Percentiles rank a stretch among this genome's conserved stretches.
Evolutionary conservation across 257 asterid genomes (phyloP).

Genomic region (Thymus mandschuricus): DNA sequence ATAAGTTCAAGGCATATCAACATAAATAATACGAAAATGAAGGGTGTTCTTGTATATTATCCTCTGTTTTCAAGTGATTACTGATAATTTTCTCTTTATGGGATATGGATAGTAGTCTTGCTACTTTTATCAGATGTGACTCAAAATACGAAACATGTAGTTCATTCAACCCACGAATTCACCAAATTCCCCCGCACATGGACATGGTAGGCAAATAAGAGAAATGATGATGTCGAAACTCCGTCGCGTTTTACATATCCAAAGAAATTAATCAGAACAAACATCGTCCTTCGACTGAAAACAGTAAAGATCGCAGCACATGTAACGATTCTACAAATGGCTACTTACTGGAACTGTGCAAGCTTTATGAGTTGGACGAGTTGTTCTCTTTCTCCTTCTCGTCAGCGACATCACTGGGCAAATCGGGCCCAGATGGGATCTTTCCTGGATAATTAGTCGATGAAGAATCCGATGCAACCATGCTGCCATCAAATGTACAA

Average conservation of each 20-base stretch:
- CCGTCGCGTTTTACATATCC: conserved; percentile 18
- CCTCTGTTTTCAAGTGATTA: no score
- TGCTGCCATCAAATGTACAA: conserved; percentile 44
- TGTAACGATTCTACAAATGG: not conserved
- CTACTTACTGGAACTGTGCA: not conserved
- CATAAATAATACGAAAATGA: no score
- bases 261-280: not conserved
- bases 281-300: not conserved
- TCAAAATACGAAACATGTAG: no score
- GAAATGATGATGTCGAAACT: not conserved
- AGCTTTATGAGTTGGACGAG: not conserved
- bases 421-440: conserved; percentile 63
- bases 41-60: no score
- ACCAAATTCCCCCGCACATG: conserved; percentile 13
- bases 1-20: no score
- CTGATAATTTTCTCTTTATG: no score
- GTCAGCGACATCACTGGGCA: conserved; percentile 53
- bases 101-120: no score
- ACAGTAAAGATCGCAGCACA: not conserved
- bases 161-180: not conserved
- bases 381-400: conserved; percentile 47
- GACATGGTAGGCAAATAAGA: not conserved
- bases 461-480: conserved; percentile 48
- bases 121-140: no score
- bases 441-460: conserved; percentile 70